A percentile compares a stretch with the other conserved stretches of the same genome.
phyloP scores from a whole-genome alignment of 2,329 filamentous ascomycete species.

The Aureobasidium uvarum region DNA sequence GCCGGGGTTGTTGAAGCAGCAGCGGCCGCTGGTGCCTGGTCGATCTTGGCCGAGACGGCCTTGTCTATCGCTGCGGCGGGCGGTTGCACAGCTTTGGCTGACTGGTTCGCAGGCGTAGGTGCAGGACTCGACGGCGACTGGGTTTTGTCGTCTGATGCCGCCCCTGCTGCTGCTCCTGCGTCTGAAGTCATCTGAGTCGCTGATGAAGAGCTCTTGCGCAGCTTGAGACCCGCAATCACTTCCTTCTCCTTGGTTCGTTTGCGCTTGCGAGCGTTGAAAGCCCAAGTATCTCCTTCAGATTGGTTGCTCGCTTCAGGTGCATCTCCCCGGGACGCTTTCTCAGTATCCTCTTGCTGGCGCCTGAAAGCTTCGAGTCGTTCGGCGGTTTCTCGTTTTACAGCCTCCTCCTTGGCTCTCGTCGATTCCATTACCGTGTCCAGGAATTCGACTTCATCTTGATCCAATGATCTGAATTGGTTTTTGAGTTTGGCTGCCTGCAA shows the following conservation, averaged over 20 bases:
- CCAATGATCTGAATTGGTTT: slow-evolving; percentile 74
- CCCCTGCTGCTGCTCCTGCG: background rate
- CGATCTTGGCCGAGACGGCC: background rate
- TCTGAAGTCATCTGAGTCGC: background rate
- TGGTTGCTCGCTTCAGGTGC: slow-evolving; percentile 36
- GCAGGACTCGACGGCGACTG: background rate
- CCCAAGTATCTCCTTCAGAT: slow-evolving; percentile 50
- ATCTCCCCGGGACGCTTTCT: slow-evolving; percentile 46
- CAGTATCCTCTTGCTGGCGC: slow-evolving; percentile 58
- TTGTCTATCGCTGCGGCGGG: slow-evolving; percentile 7
- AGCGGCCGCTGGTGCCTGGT: slow-evolving; percentile 11
- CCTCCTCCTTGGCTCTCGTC: slow-evolving; percentile 56
- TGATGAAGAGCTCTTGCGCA: slow-evolving; percentile 41
- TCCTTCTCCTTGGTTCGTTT: slow-evolving; percentile 47
- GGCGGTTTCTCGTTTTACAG: slow-evolving; percentile 57
- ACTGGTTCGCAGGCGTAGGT: slow-evolving; percentile 8
- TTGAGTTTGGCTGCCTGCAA: slow-evolving; percentile 57
- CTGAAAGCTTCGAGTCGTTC: slow-evolving; percentile 60
- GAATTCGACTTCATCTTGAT: slow-evolving; percentile 77
- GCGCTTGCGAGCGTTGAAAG: slow-evolving; percentile 51
- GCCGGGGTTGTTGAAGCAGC: slow-evolving; percentile 9
- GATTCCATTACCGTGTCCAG: slow-evolving; percentile 60
- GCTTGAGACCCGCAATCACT: slow-evolving; percentile 46
- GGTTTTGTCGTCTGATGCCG: background rate
- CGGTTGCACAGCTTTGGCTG: slow-evolving; percentile 15